Evolutionary conservation across 306 rosid species (phyloP), one percentile per base, ranked within the genome.

Genomic region (Arachis stenosperma): DNA sequence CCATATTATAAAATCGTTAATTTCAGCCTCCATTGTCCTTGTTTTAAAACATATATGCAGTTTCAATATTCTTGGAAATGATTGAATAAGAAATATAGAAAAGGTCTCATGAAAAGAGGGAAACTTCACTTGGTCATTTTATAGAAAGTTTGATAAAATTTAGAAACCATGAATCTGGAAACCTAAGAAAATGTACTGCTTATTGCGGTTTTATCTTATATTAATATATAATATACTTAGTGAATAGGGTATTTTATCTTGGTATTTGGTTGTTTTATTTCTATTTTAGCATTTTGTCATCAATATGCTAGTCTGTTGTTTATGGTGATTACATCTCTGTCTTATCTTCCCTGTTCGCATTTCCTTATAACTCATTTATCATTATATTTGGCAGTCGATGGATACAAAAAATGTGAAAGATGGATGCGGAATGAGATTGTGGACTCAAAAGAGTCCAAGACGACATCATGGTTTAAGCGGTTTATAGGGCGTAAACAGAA

Each of bases 401-500:
- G 98, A 65, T 72, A 58, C 75, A 78, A 67, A 65, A 80, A 95
- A 79, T 92, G 98, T 54, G 97, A 92, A 74, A 92, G 85, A 79
- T 92, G 98, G 98, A 84, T 87, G 90, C 80, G 91, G 61, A 83
- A 84, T 84, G 93, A 84, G 79, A 60, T 81, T 66, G 75, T 61
- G 39, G 97, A 86, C 75, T 77, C 88, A 60, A 90, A 86, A 80
- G 97, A 83, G 71, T 84, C 97, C 56, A 92, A 88, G 88, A 87
- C 97, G n/a, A 85, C 92, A 60, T 88, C 95, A 75, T 90, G 98
- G 98, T 92, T 90, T 82, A 85, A 90, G 81, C 87, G 93, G 47
- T 92, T 92, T 81, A 84, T 90, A 62, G 98, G 98, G 67, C 91
- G 96, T 47, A 91, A 90, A 87, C 98, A 92, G 83, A 92, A 88